Percentiles rank a stretch among this genome's conserved stretches.
Evolutionary conservation across 306 rosid genomes (phyloP).

Genomic region (Oemleria cerasiformis): DNA sequence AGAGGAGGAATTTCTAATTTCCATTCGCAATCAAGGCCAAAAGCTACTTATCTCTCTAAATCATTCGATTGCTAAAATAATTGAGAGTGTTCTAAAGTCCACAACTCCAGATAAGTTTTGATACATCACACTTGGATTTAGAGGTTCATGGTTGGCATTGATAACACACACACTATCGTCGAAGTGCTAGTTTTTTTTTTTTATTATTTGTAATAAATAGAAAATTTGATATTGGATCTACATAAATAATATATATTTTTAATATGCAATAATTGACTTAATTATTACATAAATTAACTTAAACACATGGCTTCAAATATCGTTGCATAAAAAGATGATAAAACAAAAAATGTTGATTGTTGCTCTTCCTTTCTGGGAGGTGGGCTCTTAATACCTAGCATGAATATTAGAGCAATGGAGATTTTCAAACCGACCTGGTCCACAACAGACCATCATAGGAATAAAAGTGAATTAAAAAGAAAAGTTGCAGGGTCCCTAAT

Average conservation of each 20-base stretch:
- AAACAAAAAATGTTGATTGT: not conserved
- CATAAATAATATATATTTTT: no score
- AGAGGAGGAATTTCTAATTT: not conserved
- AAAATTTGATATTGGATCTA: no score
- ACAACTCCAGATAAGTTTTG: not conserved
- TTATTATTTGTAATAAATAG: no score
- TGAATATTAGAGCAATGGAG: not conserved
- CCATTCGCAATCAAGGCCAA: not conserved
- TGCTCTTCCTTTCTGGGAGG: not conserved
- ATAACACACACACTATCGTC: no score
- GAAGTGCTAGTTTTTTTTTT: no score
- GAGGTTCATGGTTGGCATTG: no score
- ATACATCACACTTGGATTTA: not conserved
- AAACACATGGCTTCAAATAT: no score
- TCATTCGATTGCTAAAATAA: conserved; percentile 17
- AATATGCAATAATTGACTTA: no score
- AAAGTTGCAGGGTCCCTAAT: not conserved
- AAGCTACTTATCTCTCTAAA: conserved; percentile 28
- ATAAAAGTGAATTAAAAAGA: not conserved
- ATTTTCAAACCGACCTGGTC: conserved; percentile 63
- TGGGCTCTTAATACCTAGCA: conserved; percentile 6
- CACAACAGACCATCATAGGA: conserved; percentile 21
- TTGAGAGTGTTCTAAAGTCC: conserved; percentile 8
- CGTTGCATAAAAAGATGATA: no score
- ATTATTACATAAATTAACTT: no score